Evolutionary conservation across 176 grass and related monocot species (phyloP).

Genomic region (Triticum aestivum): IWGSC_CS_RefSeq_v2.1 NC_057800.1:412103377-412103876

Average conservation of each 20-base stretch:
- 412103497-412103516: not conserved
- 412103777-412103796: slow-evolving; percentile 3
- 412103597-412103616: slow-evolving; percentile 72
- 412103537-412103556: slow-evolving; percentile 97
- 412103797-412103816: slow-evolving; percentile 14
- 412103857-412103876: slow-evolving; percentile 29
- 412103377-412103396: slow-evolving; percentile 62
- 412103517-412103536: slow-evolving; percentile 8
- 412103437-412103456: slow-evolving; percentile 52
- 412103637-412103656: slow-evolving; percentile 12
- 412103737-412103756: not conserved
- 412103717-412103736: slow-evolving; percentile 5
- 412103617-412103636: slow-evolving; percentile 62
- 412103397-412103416: slow-evolving; percentile 87
- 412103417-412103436: slow-evolving; percentile 72
- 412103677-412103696: slow-evolving; percentile 24
- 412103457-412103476: slow-evolving; percentile 15
- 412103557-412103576: slow-evolving; percentile 84
- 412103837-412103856: slow-evolving; percentile 14
- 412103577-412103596: slow-evolving; percentile 87
- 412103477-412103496: slow-evolving; percentile 31
- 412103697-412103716: slow-evolving; percentile 9
- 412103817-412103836: not conserved
- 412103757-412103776: slow-evolving; percentile 9
- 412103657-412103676: not conserved